Base-by-base conservation (phyloP, 2,329 filamentous ascomycete species). In the Corinectria fuckeliana region DNA sequence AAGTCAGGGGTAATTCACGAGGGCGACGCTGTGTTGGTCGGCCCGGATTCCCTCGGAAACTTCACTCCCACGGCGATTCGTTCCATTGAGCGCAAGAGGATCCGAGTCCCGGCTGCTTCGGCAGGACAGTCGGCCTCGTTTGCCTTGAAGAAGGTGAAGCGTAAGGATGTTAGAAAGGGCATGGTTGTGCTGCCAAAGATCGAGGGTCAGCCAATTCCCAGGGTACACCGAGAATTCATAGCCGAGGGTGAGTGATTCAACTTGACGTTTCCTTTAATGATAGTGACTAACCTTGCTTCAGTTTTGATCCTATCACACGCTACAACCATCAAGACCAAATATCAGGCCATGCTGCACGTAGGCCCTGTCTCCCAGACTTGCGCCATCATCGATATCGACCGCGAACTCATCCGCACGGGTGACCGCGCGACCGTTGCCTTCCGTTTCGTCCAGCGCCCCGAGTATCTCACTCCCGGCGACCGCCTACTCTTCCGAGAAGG, bases 341-440 rank as follows among this genome's bases (percentile, higher is more conserved):
- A 99, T 67, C 95, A 99, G 79, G 95, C 95, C 1, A 99, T 98
- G 93, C 84, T 99, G 20, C 95, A 99, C 70, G 93, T 99, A 4
- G 95, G 95, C 0, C 91, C 95, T 0, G 91, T 99, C 41, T 92
- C 91, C 38, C 95, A 99, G 78, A 99, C 95, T 0, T 99, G 95
- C 72, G 89, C 93, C 10, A 97, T 99, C 72, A 96, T 99, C 71
- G 95, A 97, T 72, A 95, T 99, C 66, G 95, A 99, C 74, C 88
- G 94, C n/a, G 91, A 91, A 23, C 95, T 93, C 70, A 97, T 99
- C 65, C 88, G 95, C 7, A 97, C 94, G 0, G 95, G 95, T 9
- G 95, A 98, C 74, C 85, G 94, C n/a, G 95, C 95, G 2, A 89
- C 89, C 0, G 95, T 99, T 1, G 95, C 94, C 0, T 99, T 99